A percentile compares a stretch with the other conserved stretches of the same genome.
Conservation (phyloP, 2,329 filamentous ascomycete species). For the Paecilomyces variotii region DNA sequence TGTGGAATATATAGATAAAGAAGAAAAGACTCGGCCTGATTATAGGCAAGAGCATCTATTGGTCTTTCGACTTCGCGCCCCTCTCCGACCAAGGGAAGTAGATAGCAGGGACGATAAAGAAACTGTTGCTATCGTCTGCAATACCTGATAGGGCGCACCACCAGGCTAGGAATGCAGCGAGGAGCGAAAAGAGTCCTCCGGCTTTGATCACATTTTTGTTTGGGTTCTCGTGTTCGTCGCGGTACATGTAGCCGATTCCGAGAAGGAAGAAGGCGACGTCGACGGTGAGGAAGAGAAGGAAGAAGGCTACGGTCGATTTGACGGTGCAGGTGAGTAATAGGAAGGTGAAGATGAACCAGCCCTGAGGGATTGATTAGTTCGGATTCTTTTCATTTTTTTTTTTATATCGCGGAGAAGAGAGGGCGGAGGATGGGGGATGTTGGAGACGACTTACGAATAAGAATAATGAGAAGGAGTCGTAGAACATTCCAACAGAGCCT, state of each 20-base stretch:
- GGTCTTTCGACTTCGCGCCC: conserved; percentile 33
- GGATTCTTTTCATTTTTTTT: not conserved
- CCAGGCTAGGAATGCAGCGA: conserved; percentile 72
- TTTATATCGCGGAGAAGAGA: not conserved
- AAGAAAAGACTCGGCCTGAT: not conserved
- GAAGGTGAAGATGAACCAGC: conserved; percentile 77
- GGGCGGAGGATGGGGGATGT: not conserved
- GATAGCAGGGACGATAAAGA: conserved; percentile 79
- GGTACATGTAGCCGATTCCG: conserved; percentile 52
- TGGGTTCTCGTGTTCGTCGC: conserved; percentile 32
- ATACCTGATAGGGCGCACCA: conserved; percentile 76
- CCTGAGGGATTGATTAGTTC: conserved; percentile 18
- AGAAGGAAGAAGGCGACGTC: conserved; percentile 66
- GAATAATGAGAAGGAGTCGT: conserved; percentile 61
- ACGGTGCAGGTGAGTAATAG: conserved; percentile 63
- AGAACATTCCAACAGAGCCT: conserved; percentile 33
- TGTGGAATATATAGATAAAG: not conserved
- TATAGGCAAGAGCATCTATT: not conserved
- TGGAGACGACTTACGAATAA: conserved; percentile 43
- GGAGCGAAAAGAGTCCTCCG: conserved; percentile 64
- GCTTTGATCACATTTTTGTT: conserved; percentile 50
- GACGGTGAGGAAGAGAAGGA: conserved; percentile 63
- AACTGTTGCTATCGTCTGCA: conserved; percentile 59
- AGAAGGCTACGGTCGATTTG: conserved; percentile 67
- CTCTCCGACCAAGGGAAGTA: conserved; percentile 89